phyloP scores from a whole-genome alignment of 2,329 filamentous ascomycete genomes.

The Curvularia eragrostidis region DNA sequence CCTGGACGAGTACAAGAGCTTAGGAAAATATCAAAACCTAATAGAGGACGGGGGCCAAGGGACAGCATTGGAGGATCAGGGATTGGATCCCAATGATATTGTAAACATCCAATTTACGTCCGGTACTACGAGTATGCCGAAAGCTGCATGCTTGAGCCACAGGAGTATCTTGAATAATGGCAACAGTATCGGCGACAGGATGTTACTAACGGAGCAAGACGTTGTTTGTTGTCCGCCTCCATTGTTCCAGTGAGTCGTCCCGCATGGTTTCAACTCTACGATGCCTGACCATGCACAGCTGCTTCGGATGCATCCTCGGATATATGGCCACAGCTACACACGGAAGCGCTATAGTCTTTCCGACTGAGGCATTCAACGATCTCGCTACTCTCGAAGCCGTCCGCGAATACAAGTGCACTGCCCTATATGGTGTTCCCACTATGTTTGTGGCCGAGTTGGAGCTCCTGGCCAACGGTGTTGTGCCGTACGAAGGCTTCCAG shows the following conservation, averaged over 20 bases:
- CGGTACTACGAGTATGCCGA: conserved; percentile 89
- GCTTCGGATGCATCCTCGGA: conserved; percentile 90
- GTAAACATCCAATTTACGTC: conserved; percentile 98
- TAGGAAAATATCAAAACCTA: conserved; percentile 55
- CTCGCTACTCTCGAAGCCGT: conserved; percentile 70
- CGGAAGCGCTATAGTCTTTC: conserved; percentile 82
- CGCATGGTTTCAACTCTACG: neutral
- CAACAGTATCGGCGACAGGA: conserved; percentile 79
- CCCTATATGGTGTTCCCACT: conserved; percentile 87
- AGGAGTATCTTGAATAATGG: conserved; percentile 92
- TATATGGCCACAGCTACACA: conserved; percentile 94
- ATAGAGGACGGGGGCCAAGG: conserved; percentile 54
- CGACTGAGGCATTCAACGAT: conserved; percentile 85
- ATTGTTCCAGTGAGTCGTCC: conserved; percentile 53
- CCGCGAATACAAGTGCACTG: conserved; percentile 68
- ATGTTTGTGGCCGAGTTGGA: conserved; percentile 94
- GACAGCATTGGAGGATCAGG: conserved; percentile 54
- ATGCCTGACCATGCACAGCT: conserved; percentile 52
- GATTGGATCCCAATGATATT: conserved; percentile 68
- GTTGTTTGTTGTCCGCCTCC: conserved; percentile 70
- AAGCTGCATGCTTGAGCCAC: conserved; percentile 89
- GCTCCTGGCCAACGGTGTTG: conserved; percentile 64
- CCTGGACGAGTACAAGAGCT: conserved; percentile 40
- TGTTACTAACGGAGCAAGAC: conserved; percentile 78
- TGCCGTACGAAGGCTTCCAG: conserved; percentile 61